Conservation (phyloP, 1,284 basidiomycete species). For the Malassezia arunalokei region DNA sequence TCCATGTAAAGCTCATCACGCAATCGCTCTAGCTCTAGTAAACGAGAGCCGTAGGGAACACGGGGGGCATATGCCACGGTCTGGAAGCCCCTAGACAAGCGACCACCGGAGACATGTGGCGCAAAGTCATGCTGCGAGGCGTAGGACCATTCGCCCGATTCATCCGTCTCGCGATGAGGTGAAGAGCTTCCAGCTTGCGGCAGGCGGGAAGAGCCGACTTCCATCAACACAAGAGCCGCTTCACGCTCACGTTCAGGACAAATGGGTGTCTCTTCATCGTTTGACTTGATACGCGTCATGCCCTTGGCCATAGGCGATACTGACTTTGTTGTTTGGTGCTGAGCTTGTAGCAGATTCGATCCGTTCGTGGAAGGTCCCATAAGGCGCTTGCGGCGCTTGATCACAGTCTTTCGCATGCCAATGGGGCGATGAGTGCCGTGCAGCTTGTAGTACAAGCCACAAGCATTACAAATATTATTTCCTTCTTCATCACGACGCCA, state of each 20-base stretch:
- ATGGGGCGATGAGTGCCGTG: constrained; percentile 93
- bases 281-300: background rate
- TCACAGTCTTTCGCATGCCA: constrained; percentile 96
- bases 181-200: background rate
- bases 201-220: constrained; percentile 23
- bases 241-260: constrained; percentile 36
- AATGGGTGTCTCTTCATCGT: background rate
- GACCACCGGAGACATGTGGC: background rate
- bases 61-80: constrained; percentile 15
- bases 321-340: background rate
- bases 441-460: constrained; percentile 83
- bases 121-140: background rate
- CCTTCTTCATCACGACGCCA: constrained; percentile 84
- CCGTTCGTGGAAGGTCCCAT: constrained; percentile 50
- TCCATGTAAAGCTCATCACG: constrained; percentile 33
- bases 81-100: background rate
- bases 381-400: constrained; percentile 91
- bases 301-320: background rate
- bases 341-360: background rate
- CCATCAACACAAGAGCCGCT: constrained; percentile 42
- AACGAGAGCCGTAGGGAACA: background rate
- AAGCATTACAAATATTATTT: constrained; percentile 81
- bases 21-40: constrained; percentile 28
- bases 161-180: background rate
- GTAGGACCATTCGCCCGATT: background rate